Base-by-base conservation (phyloP, 352 stramenopile species). In the Stephanocyclus meneghinianus region DNA sequence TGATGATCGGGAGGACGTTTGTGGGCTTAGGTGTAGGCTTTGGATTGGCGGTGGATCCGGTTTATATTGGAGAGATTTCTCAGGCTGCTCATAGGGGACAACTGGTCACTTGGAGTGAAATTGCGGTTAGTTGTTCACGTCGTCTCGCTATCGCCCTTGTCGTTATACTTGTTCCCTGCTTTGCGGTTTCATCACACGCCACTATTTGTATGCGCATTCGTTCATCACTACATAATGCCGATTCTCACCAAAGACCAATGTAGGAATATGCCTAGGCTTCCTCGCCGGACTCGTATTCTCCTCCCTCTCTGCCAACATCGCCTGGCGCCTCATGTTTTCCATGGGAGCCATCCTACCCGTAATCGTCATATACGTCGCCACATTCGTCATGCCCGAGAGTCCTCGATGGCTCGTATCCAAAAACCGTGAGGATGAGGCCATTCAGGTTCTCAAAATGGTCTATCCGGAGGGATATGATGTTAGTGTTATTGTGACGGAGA, bases 21-120 rank as follows among this genome's bases (percentile, higher is more conserved):
- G 80, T 91, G n/a, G 91, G 91, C 5, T 76, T 93, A 10, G 91
- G 87, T 40, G 83, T 93, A 51, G 91, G 91, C 15, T 85, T 93
- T 74, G 89, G 89, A 26, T 57, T 94, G 18, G 82, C 87, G 15
- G 72, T 92, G 45, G 81, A 84, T 75, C 74, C 74, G 2, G 68
- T 82, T 35, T 96, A 96, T 79, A 95, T 96, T 83, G 62, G 88
- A 2, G 92, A 96, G 74, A 94, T 96, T 44, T 81, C 81, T 53
- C 91, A 90, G 18, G 85, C 89, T 9, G 70, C 90, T 18, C 81
- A 93, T 69, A 78, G 92, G 35, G 92, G 92, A 53, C 71, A 81
- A 37, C 73, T 96, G 11, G 91, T 95, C 0, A 93, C 91, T 1
- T 94, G 92, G 84, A 90, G 72, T 57, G 91, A 96, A 76, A 89